These are phyloP conservation scores for Mycena sanguinolenta DNA, from an alignment of 768 basidiomycete genomes.

Conservation along the genomic window DNA sequence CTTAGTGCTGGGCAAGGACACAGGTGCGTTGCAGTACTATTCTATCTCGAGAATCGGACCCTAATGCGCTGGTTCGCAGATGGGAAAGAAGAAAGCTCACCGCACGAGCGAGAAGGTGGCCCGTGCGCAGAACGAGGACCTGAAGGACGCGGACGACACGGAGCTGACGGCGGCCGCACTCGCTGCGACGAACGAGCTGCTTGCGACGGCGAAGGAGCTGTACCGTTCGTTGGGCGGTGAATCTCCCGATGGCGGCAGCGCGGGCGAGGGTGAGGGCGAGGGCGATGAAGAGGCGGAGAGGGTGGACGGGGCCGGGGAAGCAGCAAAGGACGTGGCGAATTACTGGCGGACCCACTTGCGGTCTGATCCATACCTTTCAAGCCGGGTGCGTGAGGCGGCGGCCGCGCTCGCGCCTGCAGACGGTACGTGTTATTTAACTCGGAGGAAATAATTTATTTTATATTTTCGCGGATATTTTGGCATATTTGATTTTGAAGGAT, in stretches of 20 bases:
- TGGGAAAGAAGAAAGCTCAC: slow-evolving; percentile 1
- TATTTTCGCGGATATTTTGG: too few species aligned
- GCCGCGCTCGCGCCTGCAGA: not conserved
- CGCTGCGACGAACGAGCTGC: slow-evolving; percentile 69
- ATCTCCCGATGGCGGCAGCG: slow-evolving; percentile 8
- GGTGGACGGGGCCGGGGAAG: too few species aligned
- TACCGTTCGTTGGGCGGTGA: slow-evolving; percentile 51
- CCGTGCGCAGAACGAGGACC: not conserved
- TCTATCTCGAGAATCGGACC: too few species aligned
- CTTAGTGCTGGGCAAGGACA: too few species aligned
- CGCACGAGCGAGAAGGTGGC: not conserved
- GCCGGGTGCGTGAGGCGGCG: slow-evolving; percentile 27
- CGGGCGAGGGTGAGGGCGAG: not conserved
- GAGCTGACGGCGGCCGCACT: slow-evolving; percentile 34
- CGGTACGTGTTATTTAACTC: too few species aligned
- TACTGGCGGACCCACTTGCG: slow-evolving; percentile 30
- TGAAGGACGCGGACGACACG: not conserved
- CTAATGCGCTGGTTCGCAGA: not conserved
- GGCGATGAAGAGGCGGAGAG: slow-evolving; percentile 8
- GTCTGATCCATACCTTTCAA: not conserved
- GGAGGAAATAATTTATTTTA: too few species aligned
- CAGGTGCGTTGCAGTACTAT: too few species aligned
- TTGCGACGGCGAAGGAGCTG: slow-evolving; percentile 72
- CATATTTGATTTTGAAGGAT: slow-evolving; percentile 3
- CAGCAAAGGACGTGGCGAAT: too few species aligned